phyloP scores from a whole-genome alignment of 2,329 filamentous ascomycete species.

The Trichoderma sp. region DNA sequence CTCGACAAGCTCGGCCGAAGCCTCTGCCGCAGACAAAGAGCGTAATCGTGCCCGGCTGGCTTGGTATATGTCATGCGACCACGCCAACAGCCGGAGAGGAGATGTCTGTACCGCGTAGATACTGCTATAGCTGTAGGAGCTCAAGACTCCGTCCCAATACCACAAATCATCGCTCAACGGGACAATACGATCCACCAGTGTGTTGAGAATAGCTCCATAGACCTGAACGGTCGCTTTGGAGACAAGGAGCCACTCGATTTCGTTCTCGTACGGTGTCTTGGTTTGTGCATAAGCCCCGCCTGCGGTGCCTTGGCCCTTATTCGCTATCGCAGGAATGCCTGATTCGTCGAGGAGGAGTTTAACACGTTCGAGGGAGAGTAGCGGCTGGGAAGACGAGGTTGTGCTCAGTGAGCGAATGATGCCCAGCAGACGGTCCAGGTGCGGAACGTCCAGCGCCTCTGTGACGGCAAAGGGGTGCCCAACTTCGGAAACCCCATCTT shows the following conservation, averaged over 20 bases:
- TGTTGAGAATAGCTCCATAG: constrained; percentile 76
- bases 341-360: constrained; percentile 62
- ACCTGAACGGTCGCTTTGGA: constrained; percentile 91
- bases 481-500: constrained; percentile 39
- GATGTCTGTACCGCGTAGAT: constrained; percentile 85
- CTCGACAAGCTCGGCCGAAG: constrained; percentile 34
- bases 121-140: constrained; percentile 73
- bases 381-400: constrained; percentile 59
- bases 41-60: constrained; percentile 53
- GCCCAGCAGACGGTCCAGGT: constrained; percentile 60
- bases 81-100: constrained; percentile 70
- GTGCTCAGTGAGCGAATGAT: constrained; percentile 71
- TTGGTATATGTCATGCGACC: constrained; percentile 66
- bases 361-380: constrained; percentile 61
- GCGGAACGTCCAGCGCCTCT: constrained; percentile 48
- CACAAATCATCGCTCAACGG: constrained; percentile 82
- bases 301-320: constrained; percentile 36
- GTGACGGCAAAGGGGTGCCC: constrained; percentile 36
- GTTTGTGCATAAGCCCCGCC: constrained; percentile 26
- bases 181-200: constrained; percentile 77
- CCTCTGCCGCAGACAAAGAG: constrained; percentile 30
- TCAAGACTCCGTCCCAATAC: constrained; percentile 91
- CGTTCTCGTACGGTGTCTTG: constrained; percentile 61
- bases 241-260: constrained; percentile 86
- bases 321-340: constrained; percentile 46